Conservation (phyloP, 306 rosid species). For the Castanopsis chinensis region DNA sequence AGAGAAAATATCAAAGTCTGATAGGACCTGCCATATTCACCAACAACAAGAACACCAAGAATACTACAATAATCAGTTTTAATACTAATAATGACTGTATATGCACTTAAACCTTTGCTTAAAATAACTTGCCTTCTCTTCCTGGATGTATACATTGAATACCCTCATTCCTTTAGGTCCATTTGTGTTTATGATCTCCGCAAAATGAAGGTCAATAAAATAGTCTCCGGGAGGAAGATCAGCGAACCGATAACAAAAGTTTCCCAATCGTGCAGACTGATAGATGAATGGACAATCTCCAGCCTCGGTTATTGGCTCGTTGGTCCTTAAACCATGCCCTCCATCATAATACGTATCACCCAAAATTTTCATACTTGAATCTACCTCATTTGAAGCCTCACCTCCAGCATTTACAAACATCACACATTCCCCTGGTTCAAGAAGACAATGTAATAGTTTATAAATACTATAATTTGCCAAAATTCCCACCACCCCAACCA, state of each 20-base stretch:
- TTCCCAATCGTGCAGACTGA: conserved; percentile 71
- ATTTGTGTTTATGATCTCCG: conserved; percentile 67
- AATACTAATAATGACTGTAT: not conserved
- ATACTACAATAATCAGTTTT: not conserved
- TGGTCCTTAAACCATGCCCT: conserved; percentile 60
- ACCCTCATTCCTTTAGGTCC: conserved; percentile 91
- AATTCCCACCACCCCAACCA: no score
- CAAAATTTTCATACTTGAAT: conserved; percentile 44
- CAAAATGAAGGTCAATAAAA: conserved; percentile 73
- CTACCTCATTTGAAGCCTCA: conserved; percentile 50
- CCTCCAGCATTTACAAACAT: conserved; percentile 85
- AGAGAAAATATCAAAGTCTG: conserved; percentile 73
- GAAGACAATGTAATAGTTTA: conserved; percentile 7
- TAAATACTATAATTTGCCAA: conserved; percentile 7
- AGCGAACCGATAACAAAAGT: conserved; percentile 52
- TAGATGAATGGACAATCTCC: conserved; percentile 69
- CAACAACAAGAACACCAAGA: conserved; percentile 9
- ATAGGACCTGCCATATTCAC: conserved; percentile 58
- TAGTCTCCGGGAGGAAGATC: conserved; percentile 70
- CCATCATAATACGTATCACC: conserved; percentile 65
- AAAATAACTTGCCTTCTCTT: conserved; percentile 57
- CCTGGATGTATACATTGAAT: conserved; percentile 73
- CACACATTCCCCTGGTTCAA: conserved; percentile 60
- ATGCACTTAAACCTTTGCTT: not conserved
- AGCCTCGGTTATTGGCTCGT: conserved; percentile 59